These are phyloP conservation scores for Plasmodium vivax DNA, from an alignment of 169 alveolate genomes.

Conservation along the genomic window DNA sequence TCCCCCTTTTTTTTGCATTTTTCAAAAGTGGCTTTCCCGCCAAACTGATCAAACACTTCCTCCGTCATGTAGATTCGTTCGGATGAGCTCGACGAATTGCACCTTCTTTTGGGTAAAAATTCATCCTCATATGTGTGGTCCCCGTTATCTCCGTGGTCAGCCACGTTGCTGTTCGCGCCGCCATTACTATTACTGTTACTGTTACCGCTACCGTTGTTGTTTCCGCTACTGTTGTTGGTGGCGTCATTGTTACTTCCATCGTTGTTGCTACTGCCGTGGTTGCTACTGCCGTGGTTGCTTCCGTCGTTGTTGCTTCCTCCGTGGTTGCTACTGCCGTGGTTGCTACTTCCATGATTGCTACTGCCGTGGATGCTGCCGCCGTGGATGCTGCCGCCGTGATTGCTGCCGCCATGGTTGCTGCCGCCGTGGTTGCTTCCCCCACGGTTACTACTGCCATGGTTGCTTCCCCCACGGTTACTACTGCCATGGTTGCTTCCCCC, in stretches of 20 bases:
- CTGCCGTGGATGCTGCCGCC: too few species aligned
- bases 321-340: neutral
- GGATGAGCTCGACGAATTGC: constrained; percentile 8
- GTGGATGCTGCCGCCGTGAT: too few species aligned
- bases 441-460: neutral
- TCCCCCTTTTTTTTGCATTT: neutral
- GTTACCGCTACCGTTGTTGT: too few species aligned
- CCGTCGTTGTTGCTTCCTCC: neutral
- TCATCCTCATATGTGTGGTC: neutral
- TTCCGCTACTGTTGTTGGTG: neutral
- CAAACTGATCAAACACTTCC: constrained; percentile 2
- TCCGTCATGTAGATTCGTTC: constrained; percentile 14
- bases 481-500: neutral
- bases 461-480: neutral
- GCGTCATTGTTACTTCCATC: neutral
- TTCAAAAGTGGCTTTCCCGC: neutral
- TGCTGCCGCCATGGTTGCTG: too few species aligned
- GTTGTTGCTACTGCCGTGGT: neutral
- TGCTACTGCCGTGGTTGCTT: neutral
- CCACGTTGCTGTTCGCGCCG: neutral
- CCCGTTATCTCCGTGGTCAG: neutral
- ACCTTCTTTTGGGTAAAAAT: neutral
- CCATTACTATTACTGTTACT: neutral
- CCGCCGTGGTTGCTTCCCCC: neutral
- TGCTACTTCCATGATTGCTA: too few species aligned